phyloP scores from a whole-genome alignment of 768 basidiomycete species.

The Amanita pseudoporphyria region DNA sequence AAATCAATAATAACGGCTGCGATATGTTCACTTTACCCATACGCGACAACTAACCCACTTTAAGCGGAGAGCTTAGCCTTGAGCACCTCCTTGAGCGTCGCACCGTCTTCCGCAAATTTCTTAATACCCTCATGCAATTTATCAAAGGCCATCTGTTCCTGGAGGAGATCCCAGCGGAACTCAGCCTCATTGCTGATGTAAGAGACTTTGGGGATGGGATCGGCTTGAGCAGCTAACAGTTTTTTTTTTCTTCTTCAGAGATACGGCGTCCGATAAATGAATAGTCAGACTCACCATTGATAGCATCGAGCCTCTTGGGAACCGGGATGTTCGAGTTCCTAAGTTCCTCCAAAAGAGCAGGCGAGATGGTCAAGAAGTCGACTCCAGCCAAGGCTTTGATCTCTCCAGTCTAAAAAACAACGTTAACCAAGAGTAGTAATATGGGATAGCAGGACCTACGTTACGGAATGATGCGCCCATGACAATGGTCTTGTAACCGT shows the following conservation, averaged over 20 bases:
- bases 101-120: constrained; percentile 96
- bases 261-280: constrained; percentile 4
- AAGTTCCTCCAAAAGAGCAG: constrained; percentile 85
- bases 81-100: constrained; percentile 77
- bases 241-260: too few species aligned
- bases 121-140: constrained; percentile 98
- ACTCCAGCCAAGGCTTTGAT: constrained; percentile 93
- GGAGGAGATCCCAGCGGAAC: constrained; percentile 90
- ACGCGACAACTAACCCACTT: constrained; percentile 4
- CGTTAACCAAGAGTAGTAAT: constrained; percentile 5
- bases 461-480: constrained; percentile 99
- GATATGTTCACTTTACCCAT: background rate
- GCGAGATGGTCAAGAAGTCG: constrained; percentile 96
- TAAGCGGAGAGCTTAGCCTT: constrained; percentile 55
- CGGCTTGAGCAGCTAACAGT: constrained; percentile 37
- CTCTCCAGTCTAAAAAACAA: constrained; percentile 68
- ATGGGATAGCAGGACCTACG: constrained; percentile 33
- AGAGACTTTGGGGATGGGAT: constrained; percentile 68
- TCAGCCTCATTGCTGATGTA: constrained; percentile 91
- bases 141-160: constrained; percentile 97
- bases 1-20: too few species aligned
- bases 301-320: constrained; percentile 75
- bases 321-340: constrained; percentile 69
- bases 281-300: constrained; percentile 36
- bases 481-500: constrained; percentile 97